Evolutionary conservation across 257 asterid species (phyloP).

Genomic region (Orobanche coerulescens): DNA sequence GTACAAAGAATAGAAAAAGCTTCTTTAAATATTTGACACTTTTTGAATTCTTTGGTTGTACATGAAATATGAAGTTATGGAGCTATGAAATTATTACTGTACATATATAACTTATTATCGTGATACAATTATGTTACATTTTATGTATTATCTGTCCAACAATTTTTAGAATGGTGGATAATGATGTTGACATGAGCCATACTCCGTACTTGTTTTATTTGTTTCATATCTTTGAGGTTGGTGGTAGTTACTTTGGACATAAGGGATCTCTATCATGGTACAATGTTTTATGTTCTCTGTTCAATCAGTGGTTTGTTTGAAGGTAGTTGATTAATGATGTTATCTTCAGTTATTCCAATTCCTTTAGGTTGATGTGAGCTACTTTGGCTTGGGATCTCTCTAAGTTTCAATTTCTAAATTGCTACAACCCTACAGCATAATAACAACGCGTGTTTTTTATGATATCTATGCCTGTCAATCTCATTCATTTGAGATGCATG

Average conservation of each 20-base stretch:
- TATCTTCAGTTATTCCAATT: neutral
- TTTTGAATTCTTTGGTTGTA: neutral
- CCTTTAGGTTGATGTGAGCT: constrained; percentile 11
- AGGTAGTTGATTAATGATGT: constrained; percentile 15
- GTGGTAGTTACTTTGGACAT: neutral
- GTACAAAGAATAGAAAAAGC: neutral
- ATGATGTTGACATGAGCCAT: neutral
- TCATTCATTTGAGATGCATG: constrained; percentile 12
- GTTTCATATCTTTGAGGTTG: neutral
- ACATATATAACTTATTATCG: neutral
- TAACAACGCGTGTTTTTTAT: constrained; percentile 5
- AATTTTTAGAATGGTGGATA: neutral
- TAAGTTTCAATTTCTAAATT: constrained; percentile 15
- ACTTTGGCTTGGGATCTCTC: constrained; percentile 7
- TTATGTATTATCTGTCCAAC: neutral
- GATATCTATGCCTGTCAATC: neutral
- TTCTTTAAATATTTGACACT: neutral
- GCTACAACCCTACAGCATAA: neutral
- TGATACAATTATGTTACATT: neutral
- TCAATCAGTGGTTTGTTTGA: neutral
- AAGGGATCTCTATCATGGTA: neutral
- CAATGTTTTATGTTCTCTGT: neutral
- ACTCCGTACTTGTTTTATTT: neutral
- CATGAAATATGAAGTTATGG: neutral
- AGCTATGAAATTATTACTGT: constrained; percentile 3